Evolutionary conservation across 2,329 filamentous ascomycete species (phyloP).

Genomic region (Penicillium paneum): DNA sequence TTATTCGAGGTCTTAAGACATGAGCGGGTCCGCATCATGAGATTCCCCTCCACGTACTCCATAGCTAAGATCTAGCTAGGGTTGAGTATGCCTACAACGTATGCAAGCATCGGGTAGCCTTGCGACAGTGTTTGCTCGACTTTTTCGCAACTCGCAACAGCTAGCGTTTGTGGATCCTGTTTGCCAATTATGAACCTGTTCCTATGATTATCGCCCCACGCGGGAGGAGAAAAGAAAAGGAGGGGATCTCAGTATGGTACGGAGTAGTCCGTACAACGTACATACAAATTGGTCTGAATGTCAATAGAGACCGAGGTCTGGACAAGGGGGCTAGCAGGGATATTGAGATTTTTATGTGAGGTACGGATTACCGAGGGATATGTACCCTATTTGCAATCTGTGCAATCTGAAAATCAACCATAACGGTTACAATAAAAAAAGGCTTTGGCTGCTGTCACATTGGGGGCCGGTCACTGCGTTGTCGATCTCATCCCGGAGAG

Average conservation of each 20-base stretch:
- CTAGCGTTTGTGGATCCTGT: conserved; percentile 23
- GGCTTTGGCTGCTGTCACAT: conserved; percentile 24
- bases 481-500: conserved; percentile 26
- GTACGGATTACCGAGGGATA: conserved; percentile 2
- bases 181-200: conserved; percentile 17
- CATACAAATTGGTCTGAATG: conserved; percentile 1
- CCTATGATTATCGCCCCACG: conserved; percentile 19
- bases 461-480: conserved; percentile 24
- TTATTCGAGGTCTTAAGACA: conserved; percentile 16
- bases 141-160: conserved; percentile 7
- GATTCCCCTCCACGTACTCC: background rate
- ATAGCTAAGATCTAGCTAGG: conserved; percentile 2
- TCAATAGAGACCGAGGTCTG: conserved; percentile 1
- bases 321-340: background rate
- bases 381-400: background rate
- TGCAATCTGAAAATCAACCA: background rate
- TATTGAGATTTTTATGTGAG: conserved; percentile 1
- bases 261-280: background rate
- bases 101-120: conserved; percentile 15
- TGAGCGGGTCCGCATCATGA: conserved; percentile 14
- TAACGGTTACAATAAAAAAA: conserved; percentile 3
- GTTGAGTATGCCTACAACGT: conserved; percentile 9
- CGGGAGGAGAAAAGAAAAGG: conserved; percentile 15
- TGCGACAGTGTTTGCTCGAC: conserved; percentile 12
- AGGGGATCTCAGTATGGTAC: background rate